Base-by-base conservation (phyloP, 164 flowering plant species). In the Chimonanthus praecox region DNA sequence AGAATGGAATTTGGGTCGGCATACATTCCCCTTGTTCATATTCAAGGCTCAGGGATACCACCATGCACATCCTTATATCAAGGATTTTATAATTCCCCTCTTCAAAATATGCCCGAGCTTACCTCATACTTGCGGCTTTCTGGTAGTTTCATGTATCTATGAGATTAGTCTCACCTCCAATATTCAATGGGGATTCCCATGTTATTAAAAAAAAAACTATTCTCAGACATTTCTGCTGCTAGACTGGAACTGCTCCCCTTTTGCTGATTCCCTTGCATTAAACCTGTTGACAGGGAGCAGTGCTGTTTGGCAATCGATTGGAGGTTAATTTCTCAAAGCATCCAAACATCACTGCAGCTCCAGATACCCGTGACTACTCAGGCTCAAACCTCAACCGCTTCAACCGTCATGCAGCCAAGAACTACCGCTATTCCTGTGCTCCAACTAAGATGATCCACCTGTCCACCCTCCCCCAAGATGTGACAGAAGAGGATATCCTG, bases 381-480 rank as follows among this genome's bases (percentile, higher is more conserved):
- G 93, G 89, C 81, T 96, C 99, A 54, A 92, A 90, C 71, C 97
- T 96, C 47, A 96, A 96, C 82, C 97, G 98, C 21, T 96, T 91
- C 84, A 94, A 94, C 74, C 90, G 99, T 2, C 94, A 96, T 82
- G 95, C 97, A 21, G 90, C 94, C 43, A 96, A 96, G 86, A 94
- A 96, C 74, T 94, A 90, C 79, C 90, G 98, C 2, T 96, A 96
- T 82, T 96, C 97, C 83, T 96, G 99, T 77, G 89, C 98, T 4
- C 99, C 99, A 1, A 96, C 99, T 61, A 96, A 91, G 83, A 94
- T 90, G 89, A 91, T 96, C 76, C 99, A 96, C 85, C 73, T 96
- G 47, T 96, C 99, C 47, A 84, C 87, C 64, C 92, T 96, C 21
- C 92, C 95, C 0, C 90, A 87, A 72, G 98, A 94, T 61, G 75